phyloP scores from a whole-genome alignment of 2,329 filamentous ascomycete species.

The Paecilomyces niveus region DNA sequence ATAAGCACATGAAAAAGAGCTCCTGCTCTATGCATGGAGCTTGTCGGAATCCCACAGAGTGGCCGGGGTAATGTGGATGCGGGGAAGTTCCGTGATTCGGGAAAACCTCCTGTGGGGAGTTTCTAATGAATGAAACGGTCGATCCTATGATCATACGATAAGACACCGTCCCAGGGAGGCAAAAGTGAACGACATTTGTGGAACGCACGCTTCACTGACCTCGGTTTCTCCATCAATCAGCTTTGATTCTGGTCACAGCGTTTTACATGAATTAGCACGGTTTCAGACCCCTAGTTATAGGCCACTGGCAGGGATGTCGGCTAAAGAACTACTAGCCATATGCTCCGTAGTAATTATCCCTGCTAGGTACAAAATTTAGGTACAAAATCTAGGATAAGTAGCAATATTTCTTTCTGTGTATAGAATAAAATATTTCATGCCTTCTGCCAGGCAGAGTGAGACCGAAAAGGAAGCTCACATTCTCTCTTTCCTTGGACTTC shows the following conservation, averaged over 20 bases:
- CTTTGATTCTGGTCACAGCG: not conserved
- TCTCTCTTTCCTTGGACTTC: not conserved
- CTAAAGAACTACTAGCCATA: not conserved
- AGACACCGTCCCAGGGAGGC: not conserved
- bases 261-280: not conserved
- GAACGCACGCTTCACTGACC: not conserved
- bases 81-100: not conserved
- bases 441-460: not conserved
- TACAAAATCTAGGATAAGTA: not conserved
- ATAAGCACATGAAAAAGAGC: not conserved
- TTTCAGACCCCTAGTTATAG: not conserved
- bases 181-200: not conserved
- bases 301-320: not conserved
- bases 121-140: not conserved
- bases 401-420: not conserved
- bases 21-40: not conserved
- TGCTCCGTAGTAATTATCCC: not conserved
- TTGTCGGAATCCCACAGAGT: not conserved
- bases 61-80: not conserved
- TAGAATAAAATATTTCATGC: not conserved
- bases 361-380: not conserved
- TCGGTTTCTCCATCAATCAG: not conserved
- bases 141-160: not conserved
- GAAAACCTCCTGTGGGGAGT: not conserved
- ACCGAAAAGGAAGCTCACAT: not conserved